Conservation (phyloP, 306 rosid genomes). For the Trifolium repens region DNA sequence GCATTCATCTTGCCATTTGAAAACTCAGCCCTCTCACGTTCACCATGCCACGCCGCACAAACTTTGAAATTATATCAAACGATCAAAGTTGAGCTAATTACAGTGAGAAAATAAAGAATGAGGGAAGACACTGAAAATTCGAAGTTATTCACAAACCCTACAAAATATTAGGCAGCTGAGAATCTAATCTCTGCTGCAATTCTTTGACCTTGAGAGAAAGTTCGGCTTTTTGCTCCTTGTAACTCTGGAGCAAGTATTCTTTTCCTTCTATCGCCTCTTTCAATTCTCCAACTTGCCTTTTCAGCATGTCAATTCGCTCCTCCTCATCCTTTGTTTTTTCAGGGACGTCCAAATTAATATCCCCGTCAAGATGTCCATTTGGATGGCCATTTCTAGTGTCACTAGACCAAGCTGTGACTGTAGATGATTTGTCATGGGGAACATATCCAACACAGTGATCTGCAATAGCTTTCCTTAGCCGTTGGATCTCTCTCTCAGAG, state of each 20-base stretch:
- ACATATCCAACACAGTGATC: constrained; percentile 78
- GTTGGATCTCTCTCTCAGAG: constrained; percentile 85
- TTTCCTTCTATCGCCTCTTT: constrained; percentile 93
- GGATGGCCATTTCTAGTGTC: constrained; percentile 63
- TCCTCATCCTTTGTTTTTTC: constrained; percentile 63
- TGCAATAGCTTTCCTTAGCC: constrained; percentile 89
- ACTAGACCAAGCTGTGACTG: constrained; percentile 48
- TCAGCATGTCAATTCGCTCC: constrained; percentile 78
- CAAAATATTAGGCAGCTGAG: constrained; percentile 92
- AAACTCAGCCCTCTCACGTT: constrained; percentile 13
- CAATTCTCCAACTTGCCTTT: constrained; percentile 84
- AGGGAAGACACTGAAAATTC: constrained; percentile 46
- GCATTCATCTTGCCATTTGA: constrained; percentile 34
- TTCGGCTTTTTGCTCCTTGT: constrained; percentile 88
- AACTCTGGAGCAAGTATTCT: constrained; percentile 84
- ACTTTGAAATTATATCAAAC: constrained; percentile 39
- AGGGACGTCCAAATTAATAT: constrained; percentile 56
- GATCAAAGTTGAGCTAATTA: constrained; percentile 54
- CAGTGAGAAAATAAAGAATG: constrained; percentile 50
- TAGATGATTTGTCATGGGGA: constrained; percentile 57
- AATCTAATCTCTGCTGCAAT: constrained; percentile 87
- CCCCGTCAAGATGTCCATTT: constrained; percentile 65
- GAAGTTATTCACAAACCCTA: constrained; percentile 66
- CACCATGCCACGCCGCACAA: constrained; percentile 45
- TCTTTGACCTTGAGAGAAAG: constrained; percentile 75